These are phyloP conservation scores for Aureobasidium pullulans DNA, from an alignment of 2,329 filamentous ascomycete genomes.

Conservation along the genomic window DNA sequence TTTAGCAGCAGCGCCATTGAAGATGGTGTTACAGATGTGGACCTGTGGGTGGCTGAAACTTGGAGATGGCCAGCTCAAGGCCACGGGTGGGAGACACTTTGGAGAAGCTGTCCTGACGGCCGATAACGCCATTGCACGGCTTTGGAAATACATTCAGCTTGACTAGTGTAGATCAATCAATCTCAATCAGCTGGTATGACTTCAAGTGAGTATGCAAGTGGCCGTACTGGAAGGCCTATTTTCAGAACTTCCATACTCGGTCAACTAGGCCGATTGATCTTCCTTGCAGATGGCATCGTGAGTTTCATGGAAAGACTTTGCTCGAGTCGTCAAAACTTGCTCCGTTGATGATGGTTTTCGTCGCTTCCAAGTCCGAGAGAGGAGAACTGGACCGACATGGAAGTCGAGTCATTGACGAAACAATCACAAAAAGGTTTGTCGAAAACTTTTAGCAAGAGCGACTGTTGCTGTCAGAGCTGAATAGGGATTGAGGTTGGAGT, in stretches of 20 bases:
- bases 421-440: neutral
- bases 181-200: neutral
- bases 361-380: neutral
- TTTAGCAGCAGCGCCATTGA: neutral
- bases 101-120: neutral
- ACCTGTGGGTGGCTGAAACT: constrained; percentile 2
- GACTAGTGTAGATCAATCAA: neutral
- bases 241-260: neutral
- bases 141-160: neutral
- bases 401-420: neutral
- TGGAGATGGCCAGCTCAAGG: neutral
- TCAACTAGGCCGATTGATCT: neutral
- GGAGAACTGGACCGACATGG: neutral
- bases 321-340: neutral
- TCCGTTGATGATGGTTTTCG: neutral
- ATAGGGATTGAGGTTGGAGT: neutral
- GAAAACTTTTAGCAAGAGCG: neutral
- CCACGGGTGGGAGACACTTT: neutral
- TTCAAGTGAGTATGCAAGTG: neutral
- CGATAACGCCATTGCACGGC: constrained; percentile 7
- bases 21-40: constrained; percentile 6
- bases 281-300: neutral
- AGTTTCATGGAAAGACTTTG: neutral
- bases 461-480: neutral
- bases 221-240: neutral